Evolutionary conservation across 106 monocot genomes (phyloP).

Genomic region (Acanthochlamys bracteata): DNA sequence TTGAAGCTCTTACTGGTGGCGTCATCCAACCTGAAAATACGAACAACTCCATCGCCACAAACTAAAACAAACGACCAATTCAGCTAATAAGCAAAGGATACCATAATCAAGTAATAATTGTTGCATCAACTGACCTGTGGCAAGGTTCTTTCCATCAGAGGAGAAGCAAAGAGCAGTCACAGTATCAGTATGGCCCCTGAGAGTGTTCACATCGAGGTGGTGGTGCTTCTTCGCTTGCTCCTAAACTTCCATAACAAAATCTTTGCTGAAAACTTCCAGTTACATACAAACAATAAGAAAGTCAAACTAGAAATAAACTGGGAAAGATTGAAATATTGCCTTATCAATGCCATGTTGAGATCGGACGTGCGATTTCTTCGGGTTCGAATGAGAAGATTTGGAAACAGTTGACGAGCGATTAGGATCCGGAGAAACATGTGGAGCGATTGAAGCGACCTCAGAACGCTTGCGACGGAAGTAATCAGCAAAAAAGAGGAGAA

Average conservation of each 20-base stretch:
- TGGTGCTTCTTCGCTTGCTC: constrained; percentile 69
- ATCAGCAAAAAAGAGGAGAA: constrained; percentile 67
- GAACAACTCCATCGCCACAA: constrained; percentile 77
- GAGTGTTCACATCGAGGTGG: constrained; percentile 75
- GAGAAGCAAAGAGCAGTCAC: constrained; percentile 82
- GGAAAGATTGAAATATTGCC: not conserved
- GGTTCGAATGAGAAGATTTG: constrained; percentile 5
- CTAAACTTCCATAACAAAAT: constrained; percentile 11
- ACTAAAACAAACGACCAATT: constrained; percentile 31
- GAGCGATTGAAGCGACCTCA: constrained; percentile 56
- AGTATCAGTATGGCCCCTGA: constrained; percentile 73
- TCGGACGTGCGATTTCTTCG: constrained; percentile 11
- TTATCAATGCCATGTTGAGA: too few species aligned
- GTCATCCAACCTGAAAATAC: constrained; percentile 84
- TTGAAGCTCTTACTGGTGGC: constrained; percentile 91
- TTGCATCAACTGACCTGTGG: constrained; percentile 42
- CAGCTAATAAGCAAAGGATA: not conserved
- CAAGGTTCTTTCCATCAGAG: constrained; percentile 61
- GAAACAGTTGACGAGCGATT: not conserved
- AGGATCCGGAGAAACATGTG: not conserved
- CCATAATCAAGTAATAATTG: not conserved
- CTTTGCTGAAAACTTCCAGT: too few species aligned
- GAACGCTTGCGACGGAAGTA: constrained; percentile 80
- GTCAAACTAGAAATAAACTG: not conserved
- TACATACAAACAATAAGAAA: not conserved